Base-by-base conservation (phyloP, 108 stramenopile genomes). In the Parmales sp. region DNA sequence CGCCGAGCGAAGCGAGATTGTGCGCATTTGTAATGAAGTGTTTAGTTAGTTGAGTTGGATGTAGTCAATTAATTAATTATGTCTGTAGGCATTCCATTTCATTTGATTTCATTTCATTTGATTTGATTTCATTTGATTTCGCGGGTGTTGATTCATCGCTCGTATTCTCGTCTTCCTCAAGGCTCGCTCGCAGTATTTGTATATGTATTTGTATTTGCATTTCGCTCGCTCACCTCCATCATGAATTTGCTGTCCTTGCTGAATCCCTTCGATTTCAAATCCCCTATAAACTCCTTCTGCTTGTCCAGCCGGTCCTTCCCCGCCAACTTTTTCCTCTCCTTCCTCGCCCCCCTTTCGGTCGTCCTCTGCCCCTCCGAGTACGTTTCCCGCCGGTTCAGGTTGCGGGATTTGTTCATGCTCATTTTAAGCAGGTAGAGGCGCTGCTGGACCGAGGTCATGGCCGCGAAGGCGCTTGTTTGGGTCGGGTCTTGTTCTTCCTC, bases 391-490 rank as follows among this genome's bases (percentile, higher is more conserved):
- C 80, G 78, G 76, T 93, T 93, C 26, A 93, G 75, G 64, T 80
- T 80, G 1, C 89, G 85, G 5, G 89, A 89, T 72, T 93, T 89
- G 69, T 93, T 93, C 73, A 90, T 90, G 74, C 89, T 90, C 50
- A 81, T 68, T 65, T 88, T 84, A 26, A 93, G 77, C 45, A 79
- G 78, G 11, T 83, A 81, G 38, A 92, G 77, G 0, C 91, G 83
- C 67, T 73, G 75, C 66, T 81, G 75, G 48, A 90, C 51, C n/a
- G 82, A 74, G 26, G 66, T 70, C 68, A 73, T 77, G 41, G 41
- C 11, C 16, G 11, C 41, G 41, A 11, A 43, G 16, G 11, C 41
- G 16, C 41, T 16, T 8, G 16, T 16, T 43, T 16, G 8, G 11
- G 11, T 43, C 41, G 41, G 69, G 9, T 43, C 48, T 20, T 68